These are phyloP conservation scores for Pyronema domesticum DNA, from an alignment of 495 filamentous ascomycete species.

Conservation along the genomic window DNA sequence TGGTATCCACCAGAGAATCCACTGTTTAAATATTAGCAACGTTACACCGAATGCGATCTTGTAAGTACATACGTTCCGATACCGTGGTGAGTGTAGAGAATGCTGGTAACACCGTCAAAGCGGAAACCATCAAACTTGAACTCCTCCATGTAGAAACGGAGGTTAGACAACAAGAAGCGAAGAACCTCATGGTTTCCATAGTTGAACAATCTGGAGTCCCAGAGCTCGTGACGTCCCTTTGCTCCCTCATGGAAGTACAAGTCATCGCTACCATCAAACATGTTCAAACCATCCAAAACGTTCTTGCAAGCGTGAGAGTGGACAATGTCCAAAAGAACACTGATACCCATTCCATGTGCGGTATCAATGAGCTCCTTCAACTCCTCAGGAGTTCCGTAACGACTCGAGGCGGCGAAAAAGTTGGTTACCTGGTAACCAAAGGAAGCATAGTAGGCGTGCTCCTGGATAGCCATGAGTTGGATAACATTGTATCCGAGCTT, in stretches of 20 bases:
- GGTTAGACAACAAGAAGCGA: conserved; percentile 82
- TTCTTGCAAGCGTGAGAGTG: conserved; percentile 98
- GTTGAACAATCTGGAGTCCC: conserved; percentile 95
- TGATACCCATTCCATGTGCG: conserved; percentile 75
- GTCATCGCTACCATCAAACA: conserved; percentile 87
- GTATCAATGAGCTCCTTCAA: conserved; percentile 93
- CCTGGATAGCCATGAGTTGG: conserved; percentile 97
- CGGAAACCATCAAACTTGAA: conserved; percentile 93
- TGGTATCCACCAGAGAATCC: conserved; percentile 97
- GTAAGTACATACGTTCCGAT: conserved; percentile 73
- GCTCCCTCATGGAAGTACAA: conserved; percentile 82
- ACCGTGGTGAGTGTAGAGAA: conserved; percentile 90
- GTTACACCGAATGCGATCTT: background rate
- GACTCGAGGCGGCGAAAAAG: conserved; percentile 94
- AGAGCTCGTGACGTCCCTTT: conserved; percentile 74
- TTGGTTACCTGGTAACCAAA: conserved; percentile 98
- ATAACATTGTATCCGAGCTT: conserved; percentile 90
- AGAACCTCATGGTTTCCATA: conserved; percentile 90
- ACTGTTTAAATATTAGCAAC: conserved; percentile 28
- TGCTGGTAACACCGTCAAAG: conserved; percentile 95
- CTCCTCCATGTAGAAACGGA: conserved; percentile 98
- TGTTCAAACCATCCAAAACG: conserved; percentile 77
- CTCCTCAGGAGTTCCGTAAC: conserved; percentile 86
- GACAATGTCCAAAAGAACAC: conserved; percentile 88
- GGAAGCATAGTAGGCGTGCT: conserved; percentile 97